A percentile compares a stretch with the other conserved stretches of the same genome.
phyloP scores from a whole-genome alignment of 306 rosid species.

The Canavalia gladiata region DNA sequence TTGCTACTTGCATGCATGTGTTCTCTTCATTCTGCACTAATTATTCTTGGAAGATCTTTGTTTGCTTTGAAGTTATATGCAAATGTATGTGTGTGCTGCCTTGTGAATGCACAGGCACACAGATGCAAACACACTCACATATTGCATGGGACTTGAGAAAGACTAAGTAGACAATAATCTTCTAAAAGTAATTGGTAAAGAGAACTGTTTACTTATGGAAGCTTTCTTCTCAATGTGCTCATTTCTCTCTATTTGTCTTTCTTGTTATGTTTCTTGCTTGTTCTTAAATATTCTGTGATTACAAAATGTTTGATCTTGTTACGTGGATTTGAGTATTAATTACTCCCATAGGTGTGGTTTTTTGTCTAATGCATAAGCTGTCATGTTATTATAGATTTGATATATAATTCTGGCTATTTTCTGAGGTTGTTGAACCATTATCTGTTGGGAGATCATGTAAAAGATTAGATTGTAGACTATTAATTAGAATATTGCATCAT shows the following conservation, averaged over 20 bases:
- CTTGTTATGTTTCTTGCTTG: slow-evolving; percentile 12
- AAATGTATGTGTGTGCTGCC: neutral
- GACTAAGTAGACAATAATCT: neutral
- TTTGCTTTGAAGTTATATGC: slow-evolving; percentile 30
- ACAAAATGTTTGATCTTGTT: slow-evolving; percentile 10
- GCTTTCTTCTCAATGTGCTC: slow-evolving; percentile 17
- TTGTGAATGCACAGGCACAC: slow-evolving; percentile 1
- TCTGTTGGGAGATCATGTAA: neutral
- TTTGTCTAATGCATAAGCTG: neutral
- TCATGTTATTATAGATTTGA: neutral
- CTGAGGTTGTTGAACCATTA: slow-evolving; percentile 18
- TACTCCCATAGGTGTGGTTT: too few relatives aligned
- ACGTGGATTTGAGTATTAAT: neutral
- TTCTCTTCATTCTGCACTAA: neutral
- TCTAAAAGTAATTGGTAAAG: slow-evolving; percentile 20
- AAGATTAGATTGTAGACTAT: neutral
- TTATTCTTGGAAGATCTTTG: neutral
- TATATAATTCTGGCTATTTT: slow-evolving; percentile 12
- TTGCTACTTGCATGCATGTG: slow-evolving; percentile 24
- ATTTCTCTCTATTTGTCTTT: slow-evolving; percentile 6
- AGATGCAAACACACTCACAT: neutral
- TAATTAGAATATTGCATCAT: slow-evolving; percentile 21
- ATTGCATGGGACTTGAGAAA: slow-evolving; percentile 30
- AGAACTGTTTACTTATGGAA: slow-evolving; percentile 13
- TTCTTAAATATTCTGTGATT: slow-evolving; percentile 1